Evolutionary conservation across 192 early-diverging fungal species (phyloP), one percentile per base, ranked within the genome.

Genomic region (Oehlia diaphana): DNA sequence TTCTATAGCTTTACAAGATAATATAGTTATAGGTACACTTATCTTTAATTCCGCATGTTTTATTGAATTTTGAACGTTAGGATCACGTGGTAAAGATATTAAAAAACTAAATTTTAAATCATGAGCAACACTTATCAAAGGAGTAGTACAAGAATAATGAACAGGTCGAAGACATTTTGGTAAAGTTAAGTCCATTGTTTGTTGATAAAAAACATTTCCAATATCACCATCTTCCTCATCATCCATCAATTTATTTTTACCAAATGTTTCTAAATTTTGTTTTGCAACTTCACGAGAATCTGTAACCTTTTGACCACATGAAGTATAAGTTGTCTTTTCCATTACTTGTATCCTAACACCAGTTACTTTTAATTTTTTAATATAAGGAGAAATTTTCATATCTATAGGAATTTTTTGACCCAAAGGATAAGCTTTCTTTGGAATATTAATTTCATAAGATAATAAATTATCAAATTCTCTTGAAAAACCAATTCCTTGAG

Each of bases 1-100:
- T 31, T 75, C 58, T 23, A 75, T n/a, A 63, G 53, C 50, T 47
- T 23, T 58, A 75, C 73, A 75, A 63, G 73, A 75, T 63, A 75
- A 63, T 39, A 75, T 26, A 21, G 73, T 75, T 63, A 75, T 75
- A n/a, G 73, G 50, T 61, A 63, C 9, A 39, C 21, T 75, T n/a
- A 75, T 37, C 39, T 63, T 72, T 13, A 72, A 58, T 63, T 63
- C 73, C 4, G 73, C 73, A 39, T n/a, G 61, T 39, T 63, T 58
- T 16, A n/a, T 4, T 33, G 49, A 28, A 58, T 33, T 16, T 21
- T 61, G 31, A 37, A 37, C 37, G 42, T 44, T 44, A 9, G 9
- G 8, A 44, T 44, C 42, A 23, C 12, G 23, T 66, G 73, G 73
- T 75, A 63, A 58, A 39, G 73, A 12, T 2, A 75, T 33, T 10